A percentile compares a stretch with the other conserved stretches of the same genome.
Evolutionary conservation across 257 asterid species (phyloP).

Genomic region (Misopates orontium): DNA sequence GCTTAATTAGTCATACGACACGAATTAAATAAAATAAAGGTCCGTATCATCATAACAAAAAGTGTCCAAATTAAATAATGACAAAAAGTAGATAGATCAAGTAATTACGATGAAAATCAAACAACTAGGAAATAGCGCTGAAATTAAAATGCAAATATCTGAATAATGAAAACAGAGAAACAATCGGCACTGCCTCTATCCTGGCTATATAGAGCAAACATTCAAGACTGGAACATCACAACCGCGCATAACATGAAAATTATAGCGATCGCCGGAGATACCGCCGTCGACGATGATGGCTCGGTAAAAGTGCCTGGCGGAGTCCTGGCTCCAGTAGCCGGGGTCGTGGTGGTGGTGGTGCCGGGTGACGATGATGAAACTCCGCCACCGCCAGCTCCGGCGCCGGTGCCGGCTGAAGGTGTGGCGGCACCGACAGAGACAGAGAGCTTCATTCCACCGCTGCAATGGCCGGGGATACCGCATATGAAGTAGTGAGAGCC

Average conservation of each 20-base stretch:
- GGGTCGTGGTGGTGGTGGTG: not conserved
- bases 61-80: no score
- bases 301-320: conserved; percentile 8
- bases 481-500: conserved; percentile 69
- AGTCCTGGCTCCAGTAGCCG: conserved; percentile 13
- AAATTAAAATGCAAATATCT: no score
- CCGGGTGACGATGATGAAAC: not conserved
- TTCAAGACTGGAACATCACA: conserved; percentile 24
- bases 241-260: conserved; percentile 4
- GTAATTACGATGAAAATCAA: no score
- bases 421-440: conserved; percentile 49
- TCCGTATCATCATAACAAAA: no score
- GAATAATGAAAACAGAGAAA: no score
- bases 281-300: conserved; percentile 33
- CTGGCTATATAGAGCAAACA: conserved; percentile 29
- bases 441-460: conserved; percentile 68
- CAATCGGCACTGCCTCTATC: conserved; percentile 62
- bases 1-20: no score
- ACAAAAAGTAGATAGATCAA: no score
- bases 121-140: no score
- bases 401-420: conserved; percentile 29
- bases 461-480: conserved; percentile 59
- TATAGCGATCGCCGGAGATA: conserved; percentile 33
- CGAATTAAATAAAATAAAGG: no score
- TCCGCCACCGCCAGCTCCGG: not conserved